Conservation (phyloP, 768 basidiomycete species). For the Suillus tomentosus region DNA sequence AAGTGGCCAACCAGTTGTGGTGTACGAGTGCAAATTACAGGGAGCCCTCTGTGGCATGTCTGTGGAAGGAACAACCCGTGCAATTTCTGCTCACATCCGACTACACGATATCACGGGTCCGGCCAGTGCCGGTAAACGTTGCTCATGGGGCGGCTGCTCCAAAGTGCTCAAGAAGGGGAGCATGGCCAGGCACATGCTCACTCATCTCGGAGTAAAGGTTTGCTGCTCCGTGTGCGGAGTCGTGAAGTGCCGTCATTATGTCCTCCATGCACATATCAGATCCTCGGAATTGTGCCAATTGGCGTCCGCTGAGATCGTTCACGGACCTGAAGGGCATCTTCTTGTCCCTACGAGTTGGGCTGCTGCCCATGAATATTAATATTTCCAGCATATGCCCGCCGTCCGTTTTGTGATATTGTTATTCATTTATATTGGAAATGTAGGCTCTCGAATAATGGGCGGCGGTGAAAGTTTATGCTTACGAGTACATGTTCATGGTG, state of each 20-base stretch:
- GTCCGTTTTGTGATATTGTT: not conserved
- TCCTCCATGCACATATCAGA: conserved; percentile 1
- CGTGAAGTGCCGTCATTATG: not conserved
- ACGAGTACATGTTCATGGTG: not conserved
- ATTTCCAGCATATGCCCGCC: not conserved
- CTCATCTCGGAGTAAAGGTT: conserved; percentile 8
- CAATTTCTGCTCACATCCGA: conserved; percentile 11
- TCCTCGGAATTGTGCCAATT: conserved; percentile 1
- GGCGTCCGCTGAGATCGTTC: not conserved
- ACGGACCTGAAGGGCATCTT: not conserved
- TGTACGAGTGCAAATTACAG: conserved; percentile 1
- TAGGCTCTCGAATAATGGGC: not conserved
- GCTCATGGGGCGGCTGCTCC: conserved; percentile 8
- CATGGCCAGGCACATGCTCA: conserved; percentile 13
- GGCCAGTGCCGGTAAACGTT: not conserved
- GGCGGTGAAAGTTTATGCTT: not conserved
- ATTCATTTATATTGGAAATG: not conserved
- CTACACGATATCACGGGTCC: conserved; percentile 5
- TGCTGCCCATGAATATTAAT: not conserved
- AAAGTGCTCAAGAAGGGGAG: conserved; percentile 2
- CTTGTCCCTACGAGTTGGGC: not conserved
- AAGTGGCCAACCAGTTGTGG: not conserved
- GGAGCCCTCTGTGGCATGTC: not conserved
- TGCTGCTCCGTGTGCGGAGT: conserved; percentile 6
- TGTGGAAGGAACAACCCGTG: conserved; percentile 12